These are phyloP conservation scores for Eucalyptus curtisii DNA, from an alignment of 345 rosid genomes.

Conservation along the genomic window DNA sequence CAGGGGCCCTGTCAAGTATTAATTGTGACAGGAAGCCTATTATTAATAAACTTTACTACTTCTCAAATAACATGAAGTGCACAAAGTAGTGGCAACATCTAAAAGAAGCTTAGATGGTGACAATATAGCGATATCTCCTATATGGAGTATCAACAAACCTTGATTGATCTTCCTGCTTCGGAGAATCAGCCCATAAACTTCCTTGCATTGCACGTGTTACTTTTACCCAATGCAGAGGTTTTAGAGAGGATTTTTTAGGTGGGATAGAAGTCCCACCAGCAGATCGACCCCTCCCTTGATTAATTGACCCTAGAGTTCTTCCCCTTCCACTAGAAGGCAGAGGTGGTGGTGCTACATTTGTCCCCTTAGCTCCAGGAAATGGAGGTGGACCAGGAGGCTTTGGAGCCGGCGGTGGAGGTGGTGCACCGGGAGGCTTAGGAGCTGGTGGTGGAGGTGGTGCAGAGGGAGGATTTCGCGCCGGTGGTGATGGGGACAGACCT, in stretches of 20 bases:
- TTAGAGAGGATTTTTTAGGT: conserved; percentile 59
- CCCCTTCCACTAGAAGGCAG: conserved; percentile 51
- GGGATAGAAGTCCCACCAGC: conserved; percentile 25
- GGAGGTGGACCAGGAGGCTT: not conserved
- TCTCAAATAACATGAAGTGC: not conserved
- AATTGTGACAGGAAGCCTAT: not conserved
- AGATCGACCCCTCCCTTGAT: conserved; percentile 51
- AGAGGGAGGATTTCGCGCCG: not conserved
- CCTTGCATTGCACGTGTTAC: conserved; percentile 88
- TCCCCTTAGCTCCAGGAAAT: not conserved
- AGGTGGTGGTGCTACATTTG: conserved; percentile 11
- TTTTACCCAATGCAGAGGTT: conserved; percentile 96
- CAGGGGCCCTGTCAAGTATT: conserved; percentile 74
- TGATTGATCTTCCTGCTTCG: conserved; percentile 67
- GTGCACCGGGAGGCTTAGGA: not conserved
- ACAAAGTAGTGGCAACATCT: not conserved
- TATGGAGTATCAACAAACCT: conserved; percentile 31
- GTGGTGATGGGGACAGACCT: conserved; percentile 30
- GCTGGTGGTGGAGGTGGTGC: conserved; percentile 58
- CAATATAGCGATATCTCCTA: not conserved
- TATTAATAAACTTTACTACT: not conserved
- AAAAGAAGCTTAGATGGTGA: not conserved
- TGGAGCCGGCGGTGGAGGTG: not conserved
- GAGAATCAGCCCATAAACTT: conserved; percentile 95
- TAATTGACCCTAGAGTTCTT: conserved; percentile 21